Evolutionary conservation across 768 basidiomycete species (phyloP), one percentile per base, ranked within the genome.

Genomic region (Plicaturopsis crispa): DNA sequence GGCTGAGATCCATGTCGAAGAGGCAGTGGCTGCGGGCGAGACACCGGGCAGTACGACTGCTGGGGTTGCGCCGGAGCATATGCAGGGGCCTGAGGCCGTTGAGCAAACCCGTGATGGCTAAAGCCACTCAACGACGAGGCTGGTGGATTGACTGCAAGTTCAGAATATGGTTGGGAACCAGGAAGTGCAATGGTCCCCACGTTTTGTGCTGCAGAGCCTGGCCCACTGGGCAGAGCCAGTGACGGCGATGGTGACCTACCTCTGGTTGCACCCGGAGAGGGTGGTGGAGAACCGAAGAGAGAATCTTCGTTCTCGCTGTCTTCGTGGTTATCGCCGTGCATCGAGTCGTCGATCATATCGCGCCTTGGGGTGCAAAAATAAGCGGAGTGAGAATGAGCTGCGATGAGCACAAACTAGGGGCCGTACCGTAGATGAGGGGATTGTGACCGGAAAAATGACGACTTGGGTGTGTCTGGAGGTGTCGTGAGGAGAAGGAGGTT

Each of bases 161-260:
- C 82, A 87, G 83, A 83, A 84, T 68, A 70, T 62, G 67, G 71
- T 69, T 83, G 85, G 84, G 84, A 84, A 77, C 85, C 86, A 87
- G 84, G 84, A 85, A 88, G 86, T 88, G 86, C 86, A 88, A 87
- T 87, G 84, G 85, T 82, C 85, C 84, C 85, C 85, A 89, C 86
- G 75, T 89, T 87, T 83, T 84, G 72, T 79, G 70, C 63, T 62
- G 65, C 60, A 60, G 51, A 50, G 52, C 50, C 50, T 45, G 55
- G 44, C 44, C 61, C 57, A 51, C 69, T 65, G 50, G 80, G 77
- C 34, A 83, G 66, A 37, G 79, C 79, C 56, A 79, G 61, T 33
- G 57, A 55, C 46, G 74, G 75, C 43, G 75, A 75, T 42, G 74
- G 73, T 63, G 79, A 80, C 80, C 81, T 85, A 80, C 80, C 81